These are phyloP conservation scores for Clonostachys rosea DNA, from an alignment of 2,329 filamentous ascomycete species.

Conservation along the genomic window DNA sequence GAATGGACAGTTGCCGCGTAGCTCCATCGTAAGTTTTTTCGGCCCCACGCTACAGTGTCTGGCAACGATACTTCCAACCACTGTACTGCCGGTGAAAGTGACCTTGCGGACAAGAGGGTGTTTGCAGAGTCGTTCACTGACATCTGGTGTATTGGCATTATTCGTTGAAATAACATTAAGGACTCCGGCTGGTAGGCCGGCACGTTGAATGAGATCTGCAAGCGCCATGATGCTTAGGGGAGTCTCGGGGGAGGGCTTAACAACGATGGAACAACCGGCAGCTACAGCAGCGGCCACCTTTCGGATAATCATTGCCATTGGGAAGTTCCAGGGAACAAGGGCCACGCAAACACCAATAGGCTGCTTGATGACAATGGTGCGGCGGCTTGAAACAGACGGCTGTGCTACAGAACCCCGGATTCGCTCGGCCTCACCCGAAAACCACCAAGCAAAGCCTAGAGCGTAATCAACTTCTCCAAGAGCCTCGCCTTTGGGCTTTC, in stretches of 20 bases:
- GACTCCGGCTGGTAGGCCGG: slow-evolving; percentile 72
- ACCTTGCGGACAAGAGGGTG: slow-evolving; percentile 69
- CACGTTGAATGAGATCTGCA: slow-evolving; percentile 58
- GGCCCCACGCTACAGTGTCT: slow-evolving; percentile 28
- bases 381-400: slow-evolving; percentile 55
- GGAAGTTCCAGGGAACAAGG: slow-evolving; percentile 53
- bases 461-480: slow-evolving; percentile 52
- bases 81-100: slow-evolving; percentile 67
- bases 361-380: slow-evolving; percentile 65
- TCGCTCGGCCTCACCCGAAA: slow-evolving; percentile 44
- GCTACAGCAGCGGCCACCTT: slow-evolving; percentile 54
- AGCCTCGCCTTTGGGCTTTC: slow-evolving; percentile 51
- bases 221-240: slow-evolving; percentile 65
- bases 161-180: slow-evolving; percentile 61
- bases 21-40: slow-evolving; percentile 63
- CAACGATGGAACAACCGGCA: slow-evolving; percentile 73
- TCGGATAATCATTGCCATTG: slow-evolving; percentile 41
- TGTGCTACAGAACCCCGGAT: slow-evolving; percentile 54
- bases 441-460: slow-evolving; percentile 50
- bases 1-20: slow-evolving; percentile 62
- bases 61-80: slow-evolving; percentile 65
- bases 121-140: slow-evolving; percentile 60
- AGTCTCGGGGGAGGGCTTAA: slow-evolving; percentile 70
- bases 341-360: slow-evolving; percentile 26
- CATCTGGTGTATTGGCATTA: slow-evolving; percentile 56